Percentiles rank a stretch among this genome's conserved stretches.
These are phyloP conservation scores for Chondrus crispus DNA, from an alignment of 23 red algal species.

Conservation along the genomic window DNA sequence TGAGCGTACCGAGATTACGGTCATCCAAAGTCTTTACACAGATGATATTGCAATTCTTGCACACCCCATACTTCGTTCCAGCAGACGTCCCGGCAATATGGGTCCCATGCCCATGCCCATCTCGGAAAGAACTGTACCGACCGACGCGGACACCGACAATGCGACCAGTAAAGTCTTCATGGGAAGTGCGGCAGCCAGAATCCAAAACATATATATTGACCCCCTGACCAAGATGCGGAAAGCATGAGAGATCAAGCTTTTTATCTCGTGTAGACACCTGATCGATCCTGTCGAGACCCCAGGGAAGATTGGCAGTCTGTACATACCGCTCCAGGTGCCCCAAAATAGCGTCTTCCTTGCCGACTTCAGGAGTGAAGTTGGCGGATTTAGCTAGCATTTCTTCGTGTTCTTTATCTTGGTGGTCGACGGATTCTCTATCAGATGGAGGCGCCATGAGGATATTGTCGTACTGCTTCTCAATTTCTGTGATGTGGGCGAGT, in stretches of 20 bases:
- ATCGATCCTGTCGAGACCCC: slow-evolving; percentile 45
- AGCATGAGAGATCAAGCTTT: slow-evolving; percentile 23
- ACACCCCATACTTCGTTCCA: slow-evolving; percentile 36
- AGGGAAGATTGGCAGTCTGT: neutral
- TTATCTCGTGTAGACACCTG: slow-evolving; percentile 13
- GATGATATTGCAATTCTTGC: slow-evolving; percentile 42
- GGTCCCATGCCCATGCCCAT: slow-evolving; percentile 52
- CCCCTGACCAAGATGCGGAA: slow-evolving; percentile 30
- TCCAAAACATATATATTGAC: slow-evolving; percentile 56
- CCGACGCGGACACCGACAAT: neutral
- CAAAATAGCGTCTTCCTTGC: neutral
- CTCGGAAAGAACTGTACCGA: slow-evolving; percentile 11
- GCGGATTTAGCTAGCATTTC: neutral
- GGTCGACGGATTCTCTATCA: slow-evolving; percentile 16
- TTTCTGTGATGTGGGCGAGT: neutral
- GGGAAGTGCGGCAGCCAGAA: slow-evolving; percentile 42
- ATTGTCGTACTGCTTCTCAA: slow-evolving; percentile 26
- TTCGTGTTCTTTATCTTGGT: neutral
- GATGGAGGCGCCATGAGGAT: neutral
- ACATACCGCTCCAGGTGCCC: neutral
- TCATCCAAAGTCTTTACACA: slow-evolving; percentile 46
- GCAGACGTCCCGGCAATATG: slow-evolving; percentile 55
- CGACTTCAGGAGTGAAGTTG: neutral
- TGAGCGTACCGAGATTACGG: slow-evolving; percentile 21
- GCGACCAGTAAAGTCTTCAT: slow-evolving; percentile 38